A percentile compares a stretch with the other conserved stretches of the same genome.
These are phyloP conservation scores for Coix lacrymajobi DNA, from an alignment of 176 grass and related monocot genomes.

Conservation along the genomic window DNA sequence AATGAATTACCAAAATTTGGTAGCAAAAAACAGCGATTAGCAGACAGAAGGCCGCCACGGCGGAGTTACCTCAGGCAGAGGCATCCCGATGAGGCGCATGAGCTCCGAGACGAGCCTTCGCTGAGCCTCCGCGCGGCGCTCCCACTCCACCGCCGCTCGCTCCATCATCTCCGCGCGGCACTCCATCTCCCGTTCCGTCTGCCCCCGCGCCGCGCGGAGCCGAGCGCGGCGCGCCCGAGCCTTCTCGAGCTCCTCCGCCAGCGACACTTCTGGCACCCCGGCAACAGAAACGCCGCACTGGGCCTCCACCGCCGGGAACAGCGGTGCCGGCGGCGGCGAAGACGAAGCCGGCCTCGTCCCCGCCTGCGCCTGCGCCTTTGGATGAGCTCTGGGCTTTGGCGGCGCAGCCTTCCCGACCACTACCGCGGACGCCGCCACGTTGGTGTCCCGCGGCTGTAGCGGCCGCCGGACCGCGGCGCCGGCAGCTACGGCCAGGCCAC, in stretches of 20 bases:
- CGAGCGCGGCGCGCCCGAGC: slow-evolving; percentile 28
- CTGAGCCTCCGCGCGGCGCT: slow-evolving; percentile 18
- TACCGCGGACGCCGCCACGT: slow-evolving; percentile 9
- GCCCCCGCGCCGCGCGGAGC: slow-evolving; percentile 26
- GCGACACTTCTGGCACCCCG: slow-evolving; percentile 22
- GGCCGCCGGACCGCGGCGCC: slow-evolving; percentile 24
- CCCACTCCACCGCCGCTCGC: slow-evolving; percentile 22
- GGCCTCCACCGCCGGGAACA: neutral
- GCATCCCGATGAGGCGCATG: slow-evolving; percentile 36
- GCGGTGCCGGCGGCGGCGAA: neutral
- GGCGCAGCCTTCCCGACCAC: neutral
- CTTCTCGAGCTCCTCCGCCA: slow-evolving; percentile 48
- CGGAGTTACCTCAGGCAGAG: slow-evolving; percentile 23
- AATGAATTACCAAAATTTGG: neutral
- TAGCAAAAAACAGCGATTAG: neutral
- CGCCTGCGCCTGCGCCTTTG: neutral
- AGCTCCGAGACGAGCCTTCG: slow-evolving; percentile 27
- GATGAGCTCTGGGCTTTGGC: neutral
- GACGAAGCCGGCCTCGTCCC: too few relatives aligned
- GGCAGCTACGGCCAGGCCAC: neutral
- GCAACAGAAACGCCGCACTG: too few relatives aligned
- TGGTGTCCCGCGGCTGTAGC: slow-evolving; percentile 38
- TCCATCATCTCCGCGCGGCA: neutral
- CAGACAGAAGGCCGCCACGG: neutral
- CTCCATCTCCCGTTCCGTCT: neutral